Percentiles rank a stretch among this genome's conserved stretches.
Evolutionary conservation across 2,329 filamentous ascomycete species (phyloP).

Genomic region (Alternaria brassicae): DNA sequence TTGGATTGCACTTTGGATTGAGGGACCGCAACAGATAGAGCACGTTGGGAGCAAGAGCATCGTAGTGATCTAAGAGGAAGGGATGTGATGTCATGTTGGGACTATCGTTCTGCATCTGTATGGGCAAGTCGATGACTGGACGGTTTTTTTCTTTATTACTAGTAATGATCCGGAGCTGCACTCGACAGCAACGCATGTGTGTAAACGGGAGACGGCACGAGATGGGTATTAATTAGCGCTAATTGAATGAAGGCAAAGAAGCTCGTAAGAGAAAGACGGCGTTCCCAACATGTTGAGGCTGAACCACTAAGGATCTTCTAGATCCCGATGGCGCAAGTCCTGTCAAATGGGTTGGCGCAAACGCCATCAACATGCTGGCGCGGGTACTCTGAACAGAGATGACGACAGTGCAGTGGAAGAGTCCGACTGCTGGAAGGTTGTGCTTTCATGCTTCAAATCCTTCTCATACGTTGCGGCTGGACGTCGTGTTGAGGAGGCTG

Average conservation of each 20-base stretch:
- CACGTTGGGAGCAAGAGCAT: not conserved
- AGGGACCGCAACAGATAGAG: constrained; percentile 19
- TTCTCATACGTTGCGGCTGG: not conserved
- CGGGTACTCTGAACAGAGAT: not conserved
- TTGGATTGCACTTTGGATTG: constrained; percentile 59
- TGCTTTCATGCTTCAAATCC: not conserved
- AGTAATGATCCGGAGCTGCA: constrained; percentile 9
- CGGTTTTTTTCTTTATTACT: not conserved
- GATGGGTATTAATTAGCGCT: not conserved
- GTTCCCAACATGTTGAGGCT: not conserved
- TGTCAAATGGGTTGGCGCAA: not conserved
- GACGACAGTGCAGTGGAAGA: not conserved
- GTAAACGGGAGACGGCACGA: not conserved
- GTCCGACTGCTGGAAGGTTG: not conserved
- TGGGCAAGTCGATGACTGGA: not conserved
- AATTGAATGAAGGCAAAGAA: constrained; percentile 1
- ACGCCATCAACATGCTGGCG: not conserved
- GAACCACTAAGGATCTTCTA: not conserved
- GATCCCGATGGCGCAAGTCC: not conserved
- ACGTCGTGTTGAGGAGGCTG: not conserved
- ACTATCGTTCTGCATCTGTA: not conserved
- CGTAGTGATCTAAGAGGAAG: not conserved
- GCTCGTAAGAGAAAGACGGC: not conserved
- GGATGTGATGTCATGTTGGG: not conserved
- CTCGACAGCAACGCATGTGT: constrained; percentile 3